A percentile compares a stretch with the other conserved stretches of the same genome.
Conservation (phyloP, 2,329 filamentous ascomycete genomes). For the Aspergillus pseudoglaucus region DNA sequence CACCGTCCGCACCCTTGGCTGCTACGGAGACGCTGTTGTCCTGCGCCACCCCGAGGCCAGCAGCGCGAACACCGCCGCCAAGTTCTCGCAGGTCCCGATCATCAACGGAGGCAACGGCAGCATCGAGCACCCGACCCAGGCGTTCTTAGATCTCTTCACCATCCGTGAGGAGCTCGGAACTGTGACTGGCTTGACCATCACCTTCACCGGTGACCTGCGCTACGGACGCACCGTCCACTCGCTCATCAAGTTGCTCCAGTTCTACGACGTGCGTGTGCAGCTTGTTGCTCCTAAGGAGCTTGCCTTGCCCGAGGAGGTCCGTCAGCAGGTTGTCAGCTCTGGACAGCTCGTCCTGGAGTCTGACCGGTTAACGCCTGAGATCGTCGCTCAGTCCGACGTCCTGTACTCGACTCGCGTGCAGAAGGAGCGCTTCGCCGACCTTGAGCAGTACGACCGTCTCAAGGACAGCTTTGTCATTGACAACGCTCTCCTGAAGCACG, state of each 20-base stretch:
- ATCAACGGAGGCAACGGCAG: slow-evolving; percentile 97
- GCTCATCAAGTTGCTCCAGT: slow-evolving; percentile 82
- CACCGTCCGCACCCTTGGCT: slow-evolving; percentile 85
- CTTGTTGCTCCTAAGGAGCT: slow-evolving; percentile 79
- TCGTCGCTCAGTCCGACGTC: slow-evolving; percentile 79
- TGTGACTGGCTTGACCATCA: slow-evolving; percentile 90
- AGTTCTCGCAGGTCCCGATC: slow-evolving; percentile 82
- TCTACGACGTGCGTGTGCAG: slow-evolving; percentile 93
- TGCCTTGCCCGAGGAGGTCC: slow-evolving; percentile 67
- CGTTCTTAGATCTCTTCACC: slow-evolving; percentile 95
- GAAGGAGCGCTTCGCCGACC: slow-evolving; percentile 85
- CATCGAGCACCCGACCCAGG: slow-evolving; percentile 94
- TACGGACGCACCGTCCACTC: slow-evolving; percentile 95
- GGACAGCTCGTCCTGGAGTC: slow-evolving; percentile 73
- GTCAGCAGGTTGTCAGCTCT: slow-evolving; percentile 62
- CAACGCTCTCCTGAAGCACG: slow-evolving; percentile 80
- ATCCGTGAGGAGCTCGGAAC: slow-evolving; percentile 96
- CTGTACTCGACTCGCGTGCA: slow-evolving; percentile 96
- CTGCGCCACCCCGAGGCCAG: slow-evolving; percentile 82
- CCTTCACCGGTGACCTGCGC: slow-evolving; percentile 86
- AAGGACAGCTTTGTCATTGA: slow-evolving; percentile 87
- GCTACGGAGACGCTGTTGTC: slow-evolving; percentile 93
- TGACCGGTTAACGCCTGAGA: slow-evolving; percentile 74
- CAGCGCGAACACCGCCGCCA: slow-evolving; percentile 74
- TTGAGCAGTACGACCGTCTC: slow-evolving; percentile 74